Conservation (phyloP, 208 protist genomes). For the Trypanosoma melophagium region DNA sequence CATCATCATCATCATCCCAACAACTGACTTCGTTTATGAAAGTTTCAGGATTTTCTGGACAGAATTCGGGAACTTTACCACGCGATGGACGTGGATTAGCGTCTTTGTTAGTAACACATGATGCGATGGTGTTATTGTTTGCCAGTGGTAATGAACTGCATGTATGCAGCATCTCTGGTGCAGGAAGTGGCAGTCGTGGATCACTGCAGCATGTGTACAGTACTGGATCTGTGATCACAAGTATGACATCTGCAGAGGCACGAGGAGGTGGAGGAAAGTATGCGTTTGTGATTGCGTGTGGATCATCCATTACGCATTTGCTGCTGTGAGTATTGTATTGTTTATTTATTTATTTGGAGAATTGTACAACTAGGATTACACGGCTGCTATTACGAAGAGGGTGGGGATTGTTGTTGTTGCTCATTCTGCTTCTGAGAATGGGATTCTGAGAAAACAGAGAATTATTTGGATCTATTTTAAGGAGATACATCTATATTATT, state of each 20-base stretch:
- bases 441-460: too few species aligned
- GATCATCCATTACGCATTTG: constrained; percentile 26
- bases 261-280: constrained; percentile 15
- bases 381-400: too few species aligned
- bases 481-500: too few species aligned
- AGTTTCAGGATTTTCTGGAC: constrained; percentile 1
- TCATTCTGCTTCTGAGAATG: too few species aligned
- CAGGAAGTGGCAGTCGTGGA: not conserved
- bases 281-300: constrained; percentile 21
- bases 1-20: too few species aligned
- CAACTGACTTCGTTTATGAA: too few species aligned
- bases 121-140: constrained; percentile 25
- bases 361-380: too few species aligned
- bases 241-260: constrained; percentile 14
- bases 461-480: too few species aligned
- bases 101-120: constrained; percentile 12
- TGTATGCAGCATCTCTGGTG: constrained; percentile 31
- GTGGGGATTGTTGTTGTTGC: too few species aligned
- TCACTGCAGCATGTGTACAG: constrained; percentile 26
- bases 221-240: constrained; percentile 20
- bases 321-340: constrained; percentile 19
- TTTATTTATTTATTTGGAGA: too few species aligned
- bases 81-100: constrained; percentile 26
- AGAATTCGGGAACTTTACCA: constrained; percentile 3
- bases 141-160: constrained; percentile 40